Evolutionary conservation across 2,329 filamentous ascomycete species (phyloP), one percentile per base, ranked within the genome.

Genomic region (Zopfia rhizophila): DNA sequence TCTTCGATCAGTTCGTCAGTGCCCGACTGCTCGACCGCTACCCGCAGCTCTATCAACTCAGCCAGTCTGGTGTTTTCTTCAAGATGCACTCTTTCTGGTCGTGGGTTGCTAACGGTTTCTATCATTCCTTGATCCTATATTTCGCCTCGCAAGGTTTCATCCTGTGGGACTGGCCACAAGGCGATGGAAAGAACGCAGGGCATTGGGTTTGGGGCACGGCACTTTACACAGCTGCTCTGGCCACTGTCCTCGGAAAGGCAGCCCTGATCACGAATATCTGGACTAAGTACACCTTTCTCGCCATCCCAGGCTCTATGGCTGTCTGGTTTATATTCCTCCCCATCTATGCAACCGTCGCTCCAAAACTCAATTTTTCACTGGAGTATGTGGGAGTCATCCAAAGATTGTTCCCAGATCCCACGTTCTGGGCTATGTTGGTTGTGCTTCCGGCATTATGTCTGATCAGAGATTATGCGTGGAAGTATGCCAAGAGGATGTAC

Each of bases 161-260:
- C 81, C 84, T 85, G 61, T 82, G 84, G 64, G 94, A 97, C 68
- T 82, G 91, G 32, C 85, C 90, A 3, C 84, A 91, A 58, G 76
- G 78, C 29, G 87, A 97, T 68, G 93, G 94, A 53, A 86, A 87
- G 63, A 84, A 87, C 11, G 90, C 90, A 7, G 94, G 93, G 1
- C 94, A 97, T 71, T 99, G 94, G 94, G 90, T 97, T 3, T 99
- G 94, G 94, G 94, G 93, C 45, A 91, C 91, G 5, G 86, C 88
- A n/a, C 80, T 97, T 17, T 99, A 99, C 76, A 96, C 91, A 1
- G 87, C 94, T 5, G 91, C 91, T n/a, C 83, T 99, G 16, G 84
- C 92, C 17, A 97, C 94, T 0, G 93, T 97, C 0, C 85, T 99
- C 3, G 90, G 91, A 53, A 99, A 99, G 76, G 94, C 94, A 3